Conservation (phyloP, 805 yeast species). For the Nakazawaea sp. region DNA sequence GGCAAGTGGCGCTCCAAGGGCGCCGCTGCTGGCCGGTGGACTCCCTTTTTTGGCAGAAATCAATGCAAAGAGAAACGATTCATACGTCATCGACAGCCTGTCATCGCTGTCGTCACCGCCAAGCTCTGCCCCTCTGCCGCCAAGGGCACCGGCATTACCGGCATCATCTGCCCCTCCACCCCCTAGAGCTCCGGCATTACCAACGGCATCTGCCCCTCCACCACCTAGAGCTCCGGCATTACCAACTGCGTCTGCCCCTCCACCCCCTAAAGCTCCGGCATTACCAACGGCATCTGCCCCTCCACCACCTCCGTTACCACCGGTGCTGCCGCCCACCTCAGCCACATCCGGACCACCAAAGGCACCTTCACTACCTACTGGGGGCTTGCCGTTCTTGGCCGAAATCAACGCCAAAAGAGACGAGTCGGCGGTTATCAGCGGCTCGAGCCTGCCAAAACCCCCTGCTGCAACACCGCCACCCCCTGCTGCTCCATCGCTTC, state of each 20-base stretch:
- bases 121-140: conserved; percentile 14
- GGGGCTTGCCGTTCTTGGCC: conserved; percentile 50
- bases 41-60: conserved; percentile 56
- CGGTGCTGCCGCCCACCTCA: conserved; percentile 3
- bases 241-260: conserved; percentile 12
- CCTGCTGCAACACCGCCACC: conserved; percentile 13
- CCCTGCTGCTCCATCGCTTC: conserved; percentile 12
- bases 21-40: conserved; percentile 28
- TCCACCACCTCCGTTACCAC: conserved; percentile 20
- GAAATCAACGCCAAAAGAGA: conserved; percentile 51
- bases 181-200: conserved; percentile 15
- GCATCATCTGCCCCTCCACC: conserved; percentile 16
- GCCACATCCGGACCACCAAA: conserved; percentile 13
- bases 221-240: conserved; percentile 17
- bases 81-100: conserved; percentile 36
- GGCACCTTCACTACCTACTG: conserved; percentile 22
- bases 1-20: conserved; percentile 17
- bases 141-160: conserved; percentile 13
- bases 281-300: conserved; percentile 16
- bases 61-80: conserved; percentile 45
- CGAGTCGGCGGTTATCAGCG: conserved; percentile 42
- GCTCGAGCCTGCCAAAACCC: conserved; percentile 13
- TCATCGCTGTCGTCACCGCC: conserved; percentile 15
- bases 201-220: conserved; percentile 12
- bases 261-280: conserved; percentile 13